Conservation (phyloP, 2,329 filamentous ascomycete species). For the Didymella pinodella region DNA sequence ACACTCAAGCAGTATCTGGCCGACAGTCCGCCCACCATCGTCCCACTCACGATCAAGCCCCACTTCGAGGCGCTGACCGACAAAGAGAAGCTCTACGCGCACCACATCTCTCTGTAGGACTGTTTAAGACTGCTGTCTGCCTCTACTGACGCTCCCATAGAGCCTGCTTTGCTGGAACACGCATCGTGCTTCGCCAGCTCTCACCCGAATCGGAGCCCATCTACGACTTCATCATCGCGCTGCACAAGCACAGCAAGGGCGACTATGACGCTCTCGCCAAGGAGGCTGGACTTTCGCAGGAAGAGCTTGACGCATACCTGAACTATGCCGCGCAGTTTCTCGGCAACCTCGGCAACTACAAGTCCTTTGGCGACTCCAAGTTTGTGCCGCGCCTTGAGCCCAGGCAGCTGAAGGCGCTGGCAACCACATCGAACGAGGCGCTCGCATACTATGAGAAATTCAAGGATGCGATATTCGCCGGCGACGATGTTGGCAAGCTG, state of each 20-base stretch:
- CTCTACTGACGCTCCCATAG: constrained; percentile 31
- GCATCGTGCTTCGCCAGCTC: constrained; percentile 62
- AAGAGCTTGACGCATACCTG: constrained; percentile 50
- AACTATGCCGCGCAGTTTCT: constrained; percentile 57
- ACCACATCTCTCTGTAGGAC: constrained; percentile 61
- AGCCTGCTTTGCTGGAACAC: constrained; percentile 58
- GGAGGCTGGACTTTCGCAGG: constrained; percentile 52
- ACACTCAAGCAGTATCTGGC: constrained; percentile 78
- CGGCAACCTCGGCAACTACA: constrained; percentile 64
- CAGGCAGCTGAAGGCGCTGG: constrained; percentile 55
- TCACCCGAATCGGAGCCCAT: constrained; percentile 61
- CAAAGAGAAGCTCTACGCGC: constrained; percentile 87
- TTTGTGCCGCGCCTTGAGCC: constrained; percentile 59
- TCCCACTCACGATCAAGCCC: constrained; percentile 87
- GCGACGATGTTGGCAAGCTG: constrained; percentile 52
- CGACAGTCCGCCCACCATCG: constrained; percentile 87
- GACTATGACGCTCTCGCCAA: constrained; percentile 58
- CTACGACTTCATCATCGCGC: constrained; percentile 62
- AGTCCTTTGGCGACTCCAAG: constrained; percentile 60
- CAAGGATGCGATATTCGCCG: constrained; percentile 57
- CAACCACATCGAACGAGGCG: constrained; percentile 51
- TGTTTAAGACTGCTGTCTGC: no score
- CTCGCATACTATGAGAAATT: constrained; percentile 54
- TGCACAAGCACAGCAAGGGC: constrained; percentile 58
- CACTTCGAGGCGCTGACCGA: constrained; percentile 83